Percentiles rank a stretch among this genome's conserved stretches.
Conservation (phyloP, 2,329 filamentous ascomycete species). For the Dactylellina leptospora region DNA sequence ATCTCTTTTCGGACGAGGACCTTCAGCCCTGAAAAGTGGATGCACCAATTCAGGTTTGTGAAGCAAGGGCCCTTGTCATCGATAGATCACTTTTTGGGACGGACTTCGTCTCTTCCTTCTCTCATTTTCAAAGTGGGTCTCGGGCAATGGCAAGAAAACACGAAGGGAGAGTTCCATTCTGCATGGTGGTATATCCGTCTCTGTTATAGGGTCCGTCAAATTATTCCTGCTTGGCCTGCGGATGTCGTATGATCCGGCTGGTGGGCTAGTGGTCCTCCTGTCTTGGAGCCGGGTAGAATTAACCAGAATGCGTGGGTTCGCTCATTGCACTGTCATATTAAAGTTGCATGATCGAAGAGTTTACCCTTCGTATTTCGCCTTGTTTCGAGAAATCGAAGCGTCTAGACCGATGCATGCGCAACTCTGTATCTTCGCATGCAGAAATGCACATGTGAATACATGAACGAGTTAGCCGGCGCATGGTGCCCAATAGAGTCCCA, state of each 20-base stretch:
- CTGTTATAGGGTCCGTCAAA: conserved; percentile 36
- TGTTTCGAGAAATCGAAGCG: conserved; percentile 16
- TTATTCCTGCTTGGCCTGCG: conserved; percentile 23
- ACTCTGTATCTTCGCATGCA: conserved; percentile 22
- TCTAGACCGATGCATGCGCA: conserved; percentile 30
- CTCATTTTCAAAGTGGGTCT: neutral
- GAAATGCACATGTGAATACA: conserved; percentile 16
- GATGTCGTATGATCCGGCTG: conserved; percentile 23
- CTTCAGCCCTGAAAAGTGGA: conserved; percentile 11
- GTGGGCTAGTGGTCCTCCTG: neutral
- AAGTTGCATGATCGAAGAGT: conserved; percentile 2
- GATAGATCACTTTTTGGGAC: conserved; percentile 29
- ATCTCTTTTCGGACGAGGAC: conserved; percentile 36
- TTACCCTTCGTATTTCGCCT: conserved; percentile 35
- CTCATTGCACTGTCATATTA: neutral
- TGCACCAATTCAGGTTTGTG: conserved; percentile 17
- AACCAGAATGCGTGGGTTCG: conserved; percentile 16
- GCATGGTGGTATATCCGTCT: conserved; percentile 42
- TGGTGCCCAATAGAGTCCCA: conserved; percentile 4
- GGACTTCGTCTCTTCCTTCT: conserved; percentile 27
- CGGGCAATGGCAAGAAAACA: conserved; percentile 32
- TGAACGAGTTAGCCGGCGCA: neutral
- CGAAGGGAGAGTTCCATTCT: conserved; percentile 31
- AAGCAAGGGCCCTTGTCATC: conserved; percentile 27
- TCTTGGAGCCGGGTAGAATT: conserved; percentile 10